Conservation (phyloP, 495 filamentous ascomycete species). For the Penicillium macrosclerotiorum region DNA sequence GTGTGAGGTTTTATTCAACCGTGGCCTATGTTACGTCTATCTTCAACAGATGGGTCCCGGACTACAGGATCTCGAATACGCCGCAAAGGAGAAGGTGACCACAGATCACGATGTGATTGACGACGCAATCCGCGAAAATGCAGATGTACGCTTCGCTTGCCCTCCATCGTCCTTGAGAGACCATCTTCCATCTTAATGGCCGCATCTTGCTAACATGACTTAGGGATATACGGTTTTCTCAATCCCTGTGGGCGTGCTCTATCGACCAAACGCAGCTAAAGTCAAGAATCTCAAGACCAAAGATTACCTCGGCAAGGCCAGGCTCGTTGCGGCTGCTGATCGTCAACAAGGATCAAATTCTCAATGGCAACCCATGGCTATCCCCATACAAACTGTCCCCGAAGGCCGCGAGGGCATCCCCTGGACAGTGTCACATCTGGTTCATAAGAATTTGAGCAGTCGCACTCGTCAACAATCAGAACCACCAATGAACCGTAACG, state of each 20-base stretch:
- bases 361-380: constrained; percentile 22
- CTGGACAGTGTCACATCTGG: constrained; percentile 85
- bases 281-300: constrained; percentile 97
- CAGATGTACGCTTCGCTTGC: constrained; percentile 65
- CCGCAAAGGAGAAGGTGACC: constrained; percentile 93
- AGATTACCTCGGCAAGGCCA: constrained; percentile 93
- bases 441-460: constrained; percentile 76
- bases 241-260: constrained; percentile 92
- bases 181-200: background rate
- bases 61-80: constrained; percentile 86
- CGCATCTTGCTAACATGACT: constrained; percentile 14
- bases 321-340: constrained; percentile 90
- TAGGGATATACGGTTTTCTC: constrained; percentile 99
- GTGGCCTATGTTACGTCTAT: constrained; percentile 96
- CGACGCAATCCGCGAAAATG: constrained; percentile 89
- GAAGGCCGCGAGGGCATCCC: constrained; percentile 88
- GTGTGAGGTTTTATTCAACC: constrained; percentile 97
- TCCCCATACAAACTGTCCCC: constrained; percentile 35
- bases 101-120: constrained; percentile 97
- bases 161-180: no score
- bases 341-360: constrained; percentile 32
- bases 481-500: constrained; percentile 78
- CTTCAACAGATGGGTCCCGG: constrained; percentile 86
- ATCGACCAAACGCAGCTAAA: constrained; percentile 94
- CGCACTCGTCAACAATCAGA: constrained; percentile 78